These are phyloP conservation scores for Aspergillus sp. DNA, from an alignment of 2,329 filamentous ascomycete species.

Conservation along the genomic window DNA sequence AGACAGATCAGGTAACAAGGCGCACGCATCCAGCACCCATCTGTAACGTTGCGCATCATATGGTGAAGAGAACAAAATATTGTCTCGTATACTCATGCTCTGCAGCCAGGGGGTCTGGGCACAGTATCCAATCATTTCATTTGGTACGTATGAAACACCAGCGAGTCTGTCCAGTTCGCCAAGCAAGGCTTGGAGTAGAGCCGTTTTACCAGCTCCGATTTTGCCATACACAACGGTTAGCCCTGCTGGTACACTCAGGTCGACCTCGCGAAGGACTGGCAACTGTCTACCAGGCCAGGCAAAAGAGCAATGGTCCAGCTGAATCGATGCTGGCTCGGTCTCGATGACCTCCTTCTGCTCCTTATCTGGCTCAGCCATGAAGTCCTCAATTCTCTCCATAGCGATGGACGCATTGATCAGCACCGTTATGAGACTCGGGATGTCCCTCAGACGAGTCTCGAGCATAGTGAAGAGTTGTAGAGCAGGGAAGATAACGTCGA, in stretches of 20 bases:
- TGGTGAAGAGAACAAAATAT: constrained; percentile 64
- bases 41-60: constrained; percentile 71
- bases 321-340: constrained; percentile 33
- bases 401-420: constrained; percentile 82
- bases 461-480: constrained; percentile 78
- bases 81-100: constrained; percentile 69
- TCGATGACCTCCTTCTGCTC: constrained; percentile 58
- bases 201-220: constrained; percentile 66
- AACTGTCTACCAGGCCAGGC: constrained; percentile 72
- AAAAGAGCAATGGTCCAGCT: constrained; percentile 68
- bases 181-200: constrained; percentile 60
- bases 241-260: constrained; percentile 57
- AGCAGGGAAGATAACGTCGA: constrained; percentile 85
- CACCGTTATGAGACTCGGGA: constrained; percentile 74
- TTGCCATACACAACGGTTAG: constrained; percentile 65
- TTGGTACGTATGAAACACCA: constrained; percentile 56
- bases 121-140: constrained; percentile 64
- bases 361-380: constrained; percentile 84
- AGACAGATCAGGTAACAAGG: constrained; percentile 61
- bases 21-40: constrained; percentile 67
- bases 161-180: constrained; percentile 59
- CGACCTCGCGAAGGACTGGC: constrained; percentile 58
- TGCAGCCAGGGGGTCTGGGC: constrained; percentile 69
- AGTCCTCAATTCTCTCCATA: constrained; percentile 76
- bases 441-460: constrained; percentile 70